Base-by-base conservation (phyloP, 2,329 filamentous ascomycete species). In the Amphichorda felina region DNA sequence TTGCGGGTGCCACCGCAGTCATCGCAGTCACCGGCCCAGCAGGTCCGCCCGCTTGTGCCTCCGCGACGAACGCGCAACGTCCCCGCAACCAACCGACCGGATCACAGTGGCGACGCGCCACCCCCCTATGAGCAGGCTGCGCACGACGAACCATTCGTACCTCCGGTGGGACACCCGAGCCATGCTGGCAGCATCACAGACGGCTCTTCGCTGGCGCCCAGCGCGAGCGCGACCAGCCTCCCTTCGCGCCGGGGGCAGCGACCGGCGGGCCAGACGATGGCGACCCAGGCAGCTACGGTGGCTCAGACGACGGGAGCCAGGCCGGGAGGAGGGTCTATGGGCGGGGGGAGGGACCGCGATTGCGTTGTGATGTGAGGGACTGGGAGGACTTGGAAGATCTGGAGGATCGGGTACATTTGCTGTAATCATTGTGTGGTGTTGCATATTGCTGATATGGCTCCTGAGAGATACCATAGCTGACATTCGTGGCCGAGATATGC, bases 111-210 rank as follows among this genome's bases (percentile, higher is more conserved):
- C 3, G 69, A 72, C 21, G 68, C 69, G 5, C 71, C 71, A 29
- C 71, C 71, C 2, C 66, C 68, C 9, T 75, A 75, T 44, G 71
- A 75, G 50, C 68, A 75, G 49, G 69, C 71, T 4, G 62, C 69
- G 14, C 64, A 66, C 37, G 59, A 66, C 35, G 54, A 58, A 8
- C 62, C 66, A 3, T 75, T 73, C 41, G 55, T 64, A 8, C 72
- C 71, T 16, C 68, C 69, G 0, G 48, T 57, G 4, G 70, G 68
- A 14, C 64, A 73, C 34, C 68, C 67, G 0, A 66, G 52, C 28
- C 67, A 72, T 41, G 57, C 63, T 8, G 49, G 50, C 4, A 69
- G 64, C 56, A 53, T 11, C 10, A 33, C 39, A 22, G 31, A 19
- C 10, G 35, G 39, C 9, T 35, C 40, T n/a, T 26, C 36, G 30